Evolutionary conservation across 371 early-diverging fungal species (phyloP).

Genomic region (Actinomortierella wolfii): DNA sequence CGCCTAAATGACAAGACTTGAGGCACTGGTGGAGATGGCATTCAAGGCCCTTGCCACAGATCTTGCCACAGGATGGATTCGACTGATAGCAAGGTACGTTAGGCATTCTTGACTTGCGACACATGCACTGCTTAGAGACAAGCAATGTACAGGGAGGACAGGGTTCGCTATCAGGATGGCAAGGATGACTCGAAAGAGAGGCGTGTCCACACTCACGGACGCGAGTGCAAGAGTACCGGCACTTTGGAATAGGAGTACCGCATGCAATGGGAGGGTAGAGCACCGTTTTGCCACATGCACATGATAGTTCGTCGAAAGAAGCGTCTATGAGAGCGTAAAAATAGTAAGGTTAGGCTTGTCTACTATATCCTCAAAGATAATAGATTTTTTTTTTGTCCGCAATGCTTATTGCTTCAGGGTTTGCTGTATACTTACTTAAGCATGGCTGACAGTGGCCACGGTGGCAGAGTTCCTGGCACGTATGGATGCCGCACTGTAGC

Average conservation of each 20-base stretch:
- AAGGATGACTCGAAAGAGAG: conserved; percentile 67
- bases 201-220: conserved; percentile 73
- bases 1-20: conserved; percentile 75
- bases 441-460: conserved; percentile 76
- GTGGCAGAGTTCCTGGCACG: conserved; percentile 72
- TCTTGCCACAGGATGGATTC: conserved; percentile 70
- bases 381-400: not conserved
- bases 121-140: conserved; percentile 68
- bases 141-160: conserved; percentile 80
- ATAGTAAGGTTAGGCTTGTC: no score
- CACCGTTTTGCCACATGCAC: conserved; percentile 76
- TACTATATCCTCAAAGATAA: no score
- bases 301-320: conserved; percentile 70
- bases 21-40: conserved; percentile 76
- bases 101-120: conserved; percentile 69
- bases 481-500: conserved; percentile 70
- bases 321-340: conserved; percentile 49
- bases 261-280: conserved; percentile 78
- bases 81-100: conserved; percentile 73
- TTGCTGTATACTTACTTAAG: conserved; percentile 44
- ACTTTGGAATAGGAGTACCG: conserved; percentile 69
- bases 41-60: conserved; percentile 63
- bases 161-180: conserved; percentile 72
- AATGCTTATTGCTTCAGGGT: no score
- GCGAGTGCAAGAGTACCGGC: conserved; percentile 69